These are phyloP conservation scores for Fusarium sp. DNA, from an alignment of 2,329 filamentous ascomycete species.

Conservation along the genomic window DNA sequence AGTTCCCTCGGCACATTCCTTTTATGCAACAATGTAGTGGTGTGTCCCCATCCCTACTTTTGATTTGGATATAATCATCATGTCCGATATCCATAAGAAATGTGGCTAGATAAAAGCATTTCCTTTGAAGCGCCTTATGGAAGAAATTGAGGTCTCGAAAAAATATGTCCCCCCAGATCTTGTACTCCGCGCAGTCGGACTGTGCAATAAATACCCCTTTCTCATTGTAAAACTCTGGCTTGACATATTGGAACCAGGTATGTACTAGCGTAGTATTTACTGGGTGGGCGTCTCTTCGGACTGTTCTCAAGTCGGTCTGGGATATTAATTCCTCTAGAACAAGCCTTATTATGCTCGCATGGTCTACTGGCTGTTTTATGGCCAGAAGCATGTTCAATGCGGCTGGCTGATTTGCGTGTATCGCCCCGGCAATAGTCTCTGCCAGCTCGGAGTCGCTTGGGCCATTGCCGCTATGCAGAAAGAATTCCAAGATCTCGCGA, in stretches of 20 bases:
- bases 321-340: rapidly evolving
- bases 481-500: background rate
- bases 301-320: rapidly evolving
- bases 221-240: background rate
- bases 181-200: background rate
- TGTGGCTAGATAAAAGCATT: rapidly evolving
- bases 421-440: rapidly evolving
- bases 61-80: rapidly evolving
- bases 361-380: rapidly evolving
- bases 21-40: rapidly evolving
- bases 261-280: rapidly evolving
- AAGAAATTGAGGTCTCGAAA: rapidly evolving
- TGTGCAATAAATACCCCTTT: rapidly evolving
- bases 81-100: background rate
- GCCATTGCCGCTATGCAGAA: rapidly evolving
- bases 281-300: rapidly evolving
- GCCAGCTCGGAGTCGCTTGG: rapidly evolving
- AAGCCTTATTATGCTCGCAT: rapidly evolving
- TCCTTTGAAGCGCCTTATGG: rapidly evolving
- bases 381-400: rapidly evolving
- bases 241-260: background rate
- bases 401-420: rapidly evolving
- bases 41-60: rapidly evolving
- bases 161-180: rapidly evolving
- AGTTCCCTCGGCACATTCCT: rapidly evolving